A percentile compares a stretch with the other conserved stretches of the same genome.
Conservation (phyloP, 345 rosid species). For the Rhodamnia rubescens region DNA sequence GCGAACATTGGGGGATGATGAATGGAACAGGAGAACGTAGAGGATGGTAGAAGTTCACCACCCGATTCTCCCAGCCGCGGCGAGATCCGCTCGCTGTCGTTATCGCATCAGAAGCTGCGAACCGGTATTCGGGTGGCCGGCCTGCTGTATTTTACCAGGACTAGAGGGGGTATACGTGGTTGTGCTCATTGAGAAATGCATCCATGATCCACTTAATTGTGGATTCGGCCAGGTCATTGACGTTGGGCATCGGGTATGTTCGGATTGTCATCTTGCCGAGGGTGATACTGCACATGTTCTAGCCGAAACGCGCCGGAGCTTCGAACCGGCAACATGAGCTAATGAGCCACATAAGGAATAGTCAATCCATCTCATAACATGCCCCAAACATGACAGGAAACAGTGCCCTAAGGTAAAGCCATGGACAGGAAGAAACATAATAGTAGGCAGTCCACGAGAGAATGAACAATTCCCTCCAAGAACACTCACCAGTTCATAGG, state of each 20-base stretch:
- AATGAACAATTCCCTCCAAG: conserved; percentile 28
- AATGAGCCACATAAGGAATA: background rate
- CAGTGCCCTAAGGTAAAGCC: background rate
- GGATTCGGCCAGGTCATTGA: background rate
- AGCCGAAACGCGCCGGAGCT: background rate
- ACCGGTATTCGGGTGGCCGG: background rate
- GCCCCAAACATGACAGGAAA: background rate
- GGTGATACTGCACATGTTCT: background rate
- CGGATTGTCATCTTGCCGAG: background rate
- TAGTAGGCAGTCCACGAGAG: conserved; percentile 4
- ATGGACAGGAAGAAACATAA: background rate
- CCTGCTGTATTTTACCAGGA: background rate
- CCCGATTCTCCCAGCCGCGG: background rate
- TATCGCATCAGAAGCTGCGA: background rate
- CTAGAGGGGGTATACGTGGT: background rate
- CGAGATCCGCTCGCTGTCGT: fast-evolving
- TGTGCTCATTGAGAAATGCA: background rate
- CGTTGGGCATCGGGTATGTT: too few relatives aligned
- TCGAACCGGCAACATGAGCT: background rate
- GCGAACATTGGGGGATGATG: background rate
- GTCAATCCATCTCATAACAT: background rate
- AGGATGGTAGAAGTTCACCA: background rate
- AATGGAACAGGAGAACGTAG: background rate
- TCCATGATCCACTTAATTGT: background rate
- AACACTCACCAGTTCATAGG: background rate